Evolutionary conservation across 2,329 filamentous ascomycete genomes (phyloP).

Genomic region (Trichophyton rubrum): DNA sequence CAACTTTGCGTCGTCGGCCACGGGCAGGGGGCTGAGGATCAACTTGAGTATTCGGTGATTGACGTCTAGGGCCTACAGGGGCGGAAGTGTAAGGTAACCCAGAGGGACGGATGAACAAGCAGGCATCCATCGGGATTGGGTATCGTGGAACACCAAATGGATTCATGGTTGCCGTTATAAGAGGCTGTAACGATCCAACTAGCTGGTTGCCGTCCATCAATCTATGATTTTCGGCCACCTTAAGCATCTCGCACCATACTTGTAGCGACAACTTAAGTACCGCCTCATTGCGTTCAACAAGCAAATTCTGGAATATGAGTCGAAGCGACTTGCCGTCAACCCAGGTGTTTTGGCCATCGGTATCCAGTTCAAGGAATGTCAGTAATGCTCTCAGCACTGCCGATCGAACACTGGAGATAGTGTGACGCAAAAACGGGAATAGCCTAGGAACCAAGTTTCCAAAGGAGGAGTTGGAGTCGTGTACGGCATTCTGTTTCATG

Average conservation of each 20-base stretch:
- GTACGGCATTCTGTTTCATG: slow-evolving; percentile 79
- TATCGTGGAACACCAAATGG: slow-evolving; percentile 86
- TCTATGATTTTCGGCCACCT: slow-evolving; percentile 49
- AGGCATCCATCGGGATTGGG: slow-evolving; percentile 81
- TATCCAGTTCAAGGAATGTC: slow-evolving; percentile 82
- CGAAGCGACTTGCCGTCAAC: slow-evolving; percentile 79
- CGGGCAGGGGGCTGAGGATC: slow-evolving; percentile 40
- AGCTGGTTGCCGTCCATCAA: slow-evolving; percentile 57
- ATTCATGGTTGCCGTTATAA: slow-evolving; percentile 74
- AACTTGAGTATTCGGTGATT: slow-evolving; percentile 29
- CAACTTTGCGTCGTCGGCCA: slow-evolving; percentile 72
- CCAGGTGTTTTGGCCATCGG: slow-evolving; percentile 72
- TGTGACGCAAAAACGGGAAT: slow-evolving; percentile 92
- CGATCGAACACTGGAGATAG: slow-evolving; percentile 87
- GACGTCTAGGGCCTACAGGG: slow-evolving; percentile 24
- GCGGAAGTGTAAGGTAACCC: slow-evolving; percentile 61
- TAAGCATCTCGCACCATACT: slow-evolving; percentile 70
- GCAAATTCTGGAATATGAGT: slow-evolving; percentile 84
- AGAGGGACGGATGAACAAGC: slow-evolving; percentile 85
- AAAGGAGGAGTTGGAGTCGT: slow-evolving; percentile 79
- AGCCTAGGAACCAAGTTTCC: slow-evolving; percentile 82
- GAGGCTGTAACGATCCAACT: slow-evolving; percentile 58
- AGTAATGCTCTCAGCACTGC: slow-evolving; percentile 85
- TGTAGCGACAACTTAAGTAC: slow-evolving; percentile 74
- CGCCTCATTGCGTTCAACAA: slow-evolving; percentile 79